Conservation (phyloP, 805 yeast genomes). For the Myxozyma mucilagina region DNA sequence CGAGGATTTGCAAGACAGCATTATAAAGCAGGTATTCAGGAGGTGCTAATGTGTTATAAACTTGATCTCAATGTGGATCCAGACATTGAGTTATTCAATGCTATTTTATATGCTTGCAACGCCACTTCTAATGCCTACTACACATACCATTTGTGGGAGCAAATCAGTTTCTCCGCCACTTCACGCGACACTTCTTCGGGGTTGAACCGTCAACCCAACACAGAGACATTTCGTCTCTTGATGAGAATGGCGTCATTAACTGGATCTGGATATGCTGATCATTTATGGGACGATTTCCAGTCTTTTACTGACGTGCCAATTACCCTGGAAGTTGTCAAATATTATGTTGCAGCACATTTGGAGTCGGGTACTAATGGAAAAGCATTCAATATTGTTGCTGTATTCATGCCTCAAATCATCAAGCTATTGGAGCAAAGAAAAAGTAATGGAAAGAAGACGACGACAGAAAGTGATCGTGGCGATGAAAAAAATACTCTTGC, state of each 20-base stretch:
- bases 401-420: slow-evolving; percentile 1
- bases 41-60: slow-evolving; percentile 62
- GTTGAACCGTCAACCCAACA: slow-evolving; percentile 44
- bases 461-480: not conserved
- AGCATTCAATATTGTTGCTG: slow-evolving; percentile 51
- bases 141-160: slow-evolving; percentile 60
- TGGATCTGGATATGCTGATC: slow-evolving; percentile 55
- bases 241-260: slow-evolving; percentile 59
- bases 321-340: slow-evolving; percentile 53
- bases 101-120: slow-evolving; percentile 65
- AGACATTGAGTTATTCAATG: slow-evolving; percentile 59
- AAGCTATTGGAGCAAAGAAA: not conserved
- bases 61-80: slow-evolving; percentile 60
- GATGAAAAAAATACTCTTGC: not conserved
- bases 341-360: slow-evolving; percentile 68
- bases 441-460: not conserved
- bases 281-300: slow-evolving; percentile 62
- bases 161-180: slow-evolving; percentile 56
- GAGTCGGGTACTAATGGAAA: slow-evolving; percentile 60
- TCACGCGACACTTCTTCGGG: slow-evolving; percentile 43
- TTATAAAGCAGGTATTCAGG: slow-evolving; percentile 66
- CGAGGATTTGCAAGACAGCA: slow-evolving; percentile 58
- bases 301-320: slow-evolving; percentile 52
- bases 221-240: slow-evolving; percentile 67
- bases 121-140: slow-evolving; percentile 55